Evolutionary conservation across 495 filamentous ascomycete genomes (phyloP).

Genomic region (Xylaria cubensis): DNA sequence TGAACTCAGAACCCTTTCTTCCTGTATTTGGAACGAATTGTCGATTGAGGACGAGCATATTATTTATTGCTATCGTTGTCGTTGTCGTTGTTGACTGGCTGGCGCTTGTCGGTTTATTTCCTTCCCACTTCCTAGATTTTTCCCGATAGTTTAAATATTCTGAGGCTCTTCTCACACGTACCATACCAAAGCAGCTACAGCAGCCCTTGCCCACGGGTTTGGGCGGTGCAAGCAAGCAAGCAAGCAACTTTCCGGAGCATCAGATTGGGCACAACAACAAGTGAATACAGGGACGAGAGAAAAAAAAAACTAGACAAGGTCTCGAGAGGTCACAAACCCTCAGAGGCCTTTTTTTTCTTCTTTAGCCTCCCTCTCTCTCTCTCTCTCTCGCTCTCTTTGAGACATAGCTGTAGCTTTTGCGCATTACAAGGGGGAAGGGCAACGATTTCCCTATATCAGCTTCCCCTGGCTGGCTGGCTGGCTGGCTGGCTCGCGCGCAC

Average conservation of each 20-base stretch:
- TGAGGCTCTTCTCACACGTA: conserved; percentile 3
- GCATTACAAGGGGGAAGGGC: conserved; percentile 16
- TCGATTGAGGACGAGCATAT: neutral
- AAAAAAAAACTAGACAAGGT: neutral
- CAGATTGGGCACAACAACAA: conserved; percentile 8
- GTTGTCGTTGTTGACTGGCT: neutral
- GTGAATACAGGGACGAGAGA: neutral
- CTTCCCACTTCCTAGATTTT: neutral
- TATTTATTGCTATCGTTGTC: neutral
- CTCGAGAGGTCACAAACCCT: conserved; percentile 10
- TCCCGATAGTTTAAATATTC: conserved; percentile 5
- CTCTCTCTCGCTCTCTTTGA: neutral
- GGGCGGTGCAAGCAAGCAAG: conserved; percentile 13
- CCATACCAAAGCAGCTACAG: neutral
- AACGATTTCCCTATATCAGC: conserved; percentile 30
- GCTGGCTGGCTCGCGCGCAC: too few species aligned
- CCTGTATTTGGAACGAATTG: neutral
- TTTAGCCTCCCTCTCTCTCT: too few species aligned
- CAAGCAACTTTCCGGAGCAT: neutral
- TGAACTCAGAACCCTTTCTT: neutral
- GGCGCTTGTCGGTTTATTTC: neutral
- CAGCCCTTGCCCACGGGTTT: conserved; percentile 15
- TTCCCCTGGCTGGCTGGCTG: conserved; percentile 21
- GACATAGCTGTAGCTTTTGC: conserved; percentile 21
- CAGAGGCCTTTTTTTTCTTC: neutral